Conservation (phyloP, 1,139 yeast genomes). For the Blastobotrys ciferrii region DNA sequence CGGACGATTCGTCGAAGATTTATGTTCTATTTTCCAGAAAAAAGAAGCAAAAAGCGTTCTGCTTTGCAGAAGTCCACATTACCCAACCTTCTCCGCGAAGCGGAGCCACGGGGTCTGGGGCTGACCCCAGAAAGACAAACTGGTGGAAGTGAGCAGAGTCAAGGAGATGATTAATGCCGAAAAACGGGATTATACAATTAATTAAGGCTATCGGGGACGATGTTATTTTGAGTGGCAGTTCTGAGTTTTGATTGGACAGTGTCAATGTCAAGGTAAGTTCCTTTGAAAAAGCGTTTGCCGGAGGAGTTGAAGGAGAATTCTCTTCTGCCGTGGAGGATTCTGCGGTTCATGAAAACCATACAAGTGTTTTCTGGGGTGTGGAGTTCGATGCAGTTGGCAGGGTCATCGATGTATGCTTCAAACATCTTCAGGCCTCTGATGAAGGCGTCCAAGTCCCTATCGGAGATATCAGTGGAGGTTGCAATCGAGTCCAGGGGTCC, state of each 20-base stretch:
- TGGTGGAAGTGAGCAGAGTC: too few species aligned
- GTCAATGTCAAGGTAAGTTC: constrained; percentile 74
- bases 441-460: constrained; percentile 49
- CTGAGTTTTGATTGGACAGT: constrained; percentile 65
- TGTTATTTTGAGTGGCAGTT: constrained; percentile 11
- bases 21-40: too few species aligned
- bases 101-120: too few species aligned
- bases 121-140: too few species aligned
- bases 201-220: background rate
- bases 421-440: constrained; percentile 58
- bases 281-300: constrained; percentile 72
- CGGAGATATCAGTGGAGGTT: constrained; percentile 25
- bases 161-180: too few species aligned
- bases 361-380: constrained; percentile 64
- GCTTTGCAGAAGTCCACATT: too few species aligned
- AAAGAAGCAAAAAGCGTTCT: too few species aligned
- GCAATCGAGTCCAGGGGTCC: constrained; percentile 61
- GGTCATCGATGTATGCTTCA: constrained; percentile 57
- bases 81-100: too few species aligned
- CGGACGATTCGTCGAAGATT: too few species aligned
- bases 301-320: constrained; percentile 49
- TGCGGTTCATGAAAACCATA: constrained; percentile 69
- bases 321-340: constrained; percentile 68
- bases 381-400: constrained; percentile 54
- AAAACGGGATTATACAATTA: too few species aligned